phyloP scores from a whole-genome alignment of 192 early-diverging fungal genomes.

The Coemansia sp. region DNA sequence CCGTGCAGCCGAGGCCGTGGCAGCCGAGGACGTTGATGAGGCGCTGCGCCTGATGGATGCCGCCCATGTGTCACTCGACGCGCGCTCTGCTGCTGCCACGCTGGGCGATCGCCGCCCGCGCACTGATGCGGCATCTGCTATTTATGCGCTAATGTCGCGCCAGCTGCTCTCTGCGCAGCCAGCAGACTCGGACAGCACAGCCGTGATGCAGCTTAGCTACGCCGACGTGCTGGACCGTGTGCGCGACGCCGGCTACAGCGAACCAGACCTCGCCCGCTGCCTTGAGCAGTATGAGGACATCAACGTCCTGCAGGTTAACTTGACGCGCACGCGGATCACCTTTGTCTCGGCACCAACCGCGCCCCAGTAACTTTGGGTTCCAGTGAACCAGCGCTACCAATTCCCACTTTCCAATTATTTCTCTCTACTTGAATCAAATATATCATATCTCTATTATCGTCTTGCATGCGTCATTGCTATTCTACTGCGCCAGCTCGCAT shows the following conservation, averaged over 20 bases:
- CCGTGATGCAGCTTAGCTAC: constrained; percentile 59
- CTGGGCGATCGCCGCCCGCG: constrained; percentile 39
- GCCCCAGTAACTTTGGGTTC: background rate
- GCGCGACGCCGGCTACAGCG: constrained; percentile 73
- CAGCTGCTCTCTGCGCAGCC: constrained; percentile 64
- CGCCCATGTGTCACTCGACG: constrained; percentile 79
- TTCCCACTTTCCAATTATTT: background rate
- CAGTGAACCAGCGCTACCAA: too few relatives aligned
- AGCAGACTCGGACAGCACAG: constrained; percentile 14
- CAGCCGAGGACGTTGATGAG: constrained; percentile 79
- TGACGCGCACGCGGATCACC: constrained; percentile 58
- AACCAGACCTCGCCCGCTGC: constrained; percentile 72
- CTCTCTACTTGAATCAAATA: background rate
- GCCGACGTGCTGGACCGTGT: constrained; percentile 67
- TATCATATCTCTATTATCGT: background rate
- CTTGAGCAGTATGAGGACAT: constrained; percentile 72
- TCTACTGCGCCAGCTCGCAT: too few relatives aligned
- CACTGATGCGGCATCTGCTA: constrained; percentile 58
- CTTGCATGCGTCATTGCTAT: too few relatives aligned
- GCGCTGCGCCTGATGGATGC: constrained; percentile 87
- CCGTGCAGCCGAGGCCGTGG: constrained; percentile 66
- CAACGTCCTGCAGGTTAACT: constrained; percentile 68
- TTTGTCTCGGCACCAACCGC: constrained; percentile 34
- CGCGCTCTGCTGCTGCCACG: constrained; percentile 34
- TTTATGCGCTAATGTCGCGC: constrained; percentile 76